Base-by-base conservation (phyloP, 768 basidiomycete species). In the Mycena alexandri region DNA sequence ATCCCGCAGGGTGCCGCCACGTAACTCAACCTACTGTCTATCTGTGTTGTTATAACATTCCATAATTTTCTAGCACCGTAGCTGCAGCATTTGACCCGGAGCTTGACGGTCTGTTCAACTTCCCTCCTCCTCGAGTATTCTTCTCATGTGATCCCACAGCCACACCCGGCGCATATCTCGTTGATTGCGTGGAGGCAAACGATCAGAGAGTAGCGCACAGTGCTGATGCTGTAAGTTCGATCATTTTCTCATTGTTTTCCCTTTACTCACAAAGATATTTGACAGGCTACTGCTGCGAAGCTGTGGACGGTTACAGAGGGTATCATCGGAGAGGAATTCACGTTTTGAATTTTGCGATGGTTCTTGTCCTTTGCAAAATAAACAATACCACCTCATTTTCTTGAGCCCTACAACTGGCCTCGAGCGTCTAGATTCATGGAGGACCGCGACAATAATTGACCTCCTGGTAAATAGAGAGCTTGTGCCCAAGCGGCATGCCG, bases 71-170 rank as follows among this genome's bases (percentile, higher is more conserved):
- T 36, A 65, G 64, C 12, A 65, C 64, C 29, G 41, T 65, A 12
- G 57, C 41, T 10, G 64, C 64, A 17, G 64, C 64, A n/a, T 66
- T 60, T 21, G 65, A 66, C 25, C 65, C 65, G 8, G 19, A n/a
- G 8, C 47, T 66, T 8, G 34, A 51, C 8, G 65, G 65, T 66
- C 14, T 13, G 63, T 57, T 51, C 21, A 22, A 24, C 17, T 41
- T n/a, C 7, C 16, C 24, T n/a, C 24, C 12, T 22, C 14, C 34
- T 3, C 29, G 29, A 29, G 29, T 29, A 29, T n/a, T 54, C 17
- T 34, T 16, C 42, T 43, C 19, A 53, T 41, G 1, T 25, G 2
- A 16, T 33, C 11, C 22, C 21, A 3, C 19, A 61, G 60, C 36
- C 36, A 56, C 55, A 25, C 33, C 55, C 22, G 63, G 63, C 25